Percentiles rank a stretch among this genome's conserved stretches.
These are phyloP conservation scores for Bigelowiella natans DNA, from an alignment of 78 protist genomes.

Conservation along the genomic window DNA sequence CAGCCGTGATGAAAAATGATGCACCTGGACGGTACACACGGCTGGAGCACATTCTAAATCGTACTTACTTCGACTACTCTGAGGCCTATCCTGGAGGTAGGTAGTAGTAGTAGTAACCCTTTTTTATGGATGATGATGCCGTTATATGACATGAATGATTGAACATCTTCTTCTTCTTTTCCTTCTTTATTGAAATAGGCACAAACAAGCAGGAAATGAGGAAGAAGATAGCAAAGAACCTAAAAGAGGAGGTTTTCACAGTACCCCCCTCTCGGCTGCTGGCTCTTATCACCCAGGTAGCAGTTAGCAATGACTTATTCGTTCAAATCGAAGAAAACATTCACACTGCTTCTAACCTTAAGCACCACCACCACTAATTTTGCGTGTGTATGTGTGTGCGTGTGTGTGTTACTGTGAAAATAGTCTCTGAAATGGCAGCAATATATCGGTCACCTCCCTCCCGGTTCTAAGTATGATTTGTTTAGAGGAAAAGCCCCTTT, in stretches of 20 bases:
- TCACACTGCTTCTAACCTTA: no score
- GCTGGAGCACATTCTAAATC: constrained; percentile 2
- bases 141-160: no score
- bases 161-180: no score
- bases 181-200: no score
- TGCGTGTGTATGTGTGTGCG: background rate
- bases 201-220: no score
- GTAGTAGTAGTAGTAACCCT: no score
- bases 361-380: no score
- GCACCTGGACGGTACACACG: background rate
- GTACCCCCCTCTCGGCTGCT: constrained; percentile 9
- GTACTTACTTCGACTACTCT: background rate
- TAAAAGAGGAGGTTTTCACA: background rate
- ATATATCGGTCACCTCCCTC: background rate
- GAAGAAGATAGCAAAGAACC: no score
- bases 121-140: no score
- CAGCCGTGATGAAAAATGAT: background rate
- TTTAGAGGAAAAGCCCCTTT: background rate
- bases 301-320: background rate
- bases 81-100: background rate
- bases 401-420: background rate
- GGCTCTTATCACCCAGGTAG: background rate
- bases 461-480: background rate
- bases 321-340: no score
- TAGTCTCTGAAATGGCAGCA: background rate